These are phyloP conservation scores for Lepidopterella palustris DNA, from an alignment of 495 filamentous ascomycete species.

Conservation along the genomic window DNA sequence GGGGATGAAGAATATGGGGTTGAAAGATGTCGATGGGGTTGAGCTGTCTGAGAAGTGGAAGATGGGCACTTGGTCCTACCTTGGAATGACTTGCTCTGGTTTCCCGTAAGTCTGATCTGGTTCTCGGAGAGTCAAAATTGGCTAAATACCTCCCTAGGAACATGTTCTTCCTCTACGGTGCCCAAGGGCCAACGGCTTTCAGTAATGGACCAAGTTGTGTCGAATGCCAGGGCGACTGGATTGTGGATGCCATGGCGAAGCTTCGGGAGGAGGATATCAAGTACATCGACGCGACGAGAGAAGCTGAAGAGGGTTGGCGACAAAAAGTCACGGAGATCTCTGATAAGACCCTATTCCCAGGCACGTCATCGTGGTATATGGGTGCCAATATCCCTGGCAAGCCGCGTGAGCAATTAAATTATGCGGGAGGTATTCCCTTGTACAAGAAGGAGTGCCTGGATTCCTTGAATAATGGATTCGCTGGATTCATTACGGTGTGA, in stretches of 20 bases:
- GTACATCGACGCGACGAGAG: constrained; percentile 40
- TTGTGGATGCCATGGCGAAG: constrained; percentile 43
- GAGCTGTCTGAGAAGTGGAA: constrained; percentile 46
- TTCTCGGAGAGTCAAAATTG: not conserved
- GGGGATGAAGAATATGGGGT: constrained; percentile 44
- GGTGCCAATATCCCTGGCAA: constrained; percentile 46
- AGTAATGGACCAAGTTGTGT: constrained; percentile 45
- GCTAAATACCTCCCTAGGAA: constrained; percentile 32
- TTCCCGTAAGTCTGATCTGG: constrained; percentile 35
- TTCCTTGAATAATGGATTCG: constrained; percentile 28
- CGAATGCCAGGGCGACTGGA: constrained; percentile 48
- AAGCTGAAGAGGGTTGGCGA: constrained; percentile 47
- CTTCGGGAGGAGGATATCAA: constrained; percentile 39
- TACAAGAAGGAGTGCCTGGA: constrained; percentile 34
- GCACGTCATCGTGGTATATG: constrained; percentile 37
- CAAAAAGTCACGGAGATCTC: constrained; percentile 35
- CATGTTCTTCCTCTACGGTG: constrained; percentile 49
- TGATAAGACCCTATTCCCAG: constrained; percentile 46
- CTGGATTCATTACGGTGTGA: constrained; percentile 26
- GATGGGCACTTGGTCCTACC: constrained; percentile 41
- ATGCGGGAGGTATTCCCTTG: constrained; percentile 37
- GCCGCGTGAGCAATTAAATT: constrained; percentile 41
- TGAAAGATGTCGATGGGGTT: constrained; percentile 41
- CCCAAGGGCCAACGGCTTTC: constrained; percentile 46
- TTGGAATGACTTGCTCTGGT: constrained; percentile 44